Base-by-base conservation (phyloP, 2,329 filamentous ascomycete species). In the Aspergillus brunneoviolaceus region DNA sequence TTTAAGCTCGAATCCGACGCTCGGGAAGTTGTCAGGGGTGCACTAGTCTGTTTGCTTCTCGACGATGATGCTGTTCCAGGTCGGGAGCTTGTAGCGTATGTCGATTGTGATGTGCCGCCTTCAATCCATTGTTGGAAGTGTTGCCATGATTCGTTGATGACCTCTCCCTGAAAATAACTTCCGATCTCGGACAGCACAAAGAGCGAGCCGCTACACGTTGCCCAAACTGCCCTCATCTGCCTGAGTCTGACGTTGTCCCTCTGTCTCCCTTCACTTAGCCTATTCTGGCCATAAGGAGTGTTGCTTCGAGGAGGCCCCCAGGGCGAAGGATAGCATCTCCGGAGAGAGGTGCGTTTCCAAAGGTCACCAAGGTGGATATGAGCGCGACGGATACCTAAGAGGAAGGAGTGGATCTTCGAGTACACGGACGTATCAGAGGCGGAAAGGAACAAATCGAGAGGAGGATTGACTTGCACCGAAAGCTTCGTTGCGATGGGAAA, bases 111-210 rank as follows among this genome's bases (percentile, higher is more conserved):
- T 60, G 65, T 73, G 4, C 79, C 79, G 11, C 80, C 80, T 29
- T 81, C 81, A 19, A 96, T 80, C 92, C 93, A 97, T 14, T 76
- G 74, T 56, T 89, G 85, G 67, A 98, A 93, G 55, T 90, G 87
- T 16, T 88, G 84, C 86, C 92, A 97, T 1, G 91, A 87, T 33
- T 88, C 87, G 61, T 88, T 86, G 14, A 97, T 88, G 6, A 98
- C 88, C 70, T 96, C 92, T 1, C 90, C 91, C 74, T 97, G 94
- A 49, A 98, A 87, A 69, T 96, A 98, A 3, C 87, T 87, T 66
- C 94, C 90, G 14, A 91, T 89, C 72, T 97, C 93, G 0, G 90
- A 91, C 3, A 98, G 81, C 67, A 98, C 90, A 77, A 96, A 97
- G 4, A 96, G 85, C 1, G 91, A 89, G 2, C 92, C 90, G 70